Conservation (phyloP, 108 stramenopile species). For the Cyclostephanos tholiformis region DNA sequence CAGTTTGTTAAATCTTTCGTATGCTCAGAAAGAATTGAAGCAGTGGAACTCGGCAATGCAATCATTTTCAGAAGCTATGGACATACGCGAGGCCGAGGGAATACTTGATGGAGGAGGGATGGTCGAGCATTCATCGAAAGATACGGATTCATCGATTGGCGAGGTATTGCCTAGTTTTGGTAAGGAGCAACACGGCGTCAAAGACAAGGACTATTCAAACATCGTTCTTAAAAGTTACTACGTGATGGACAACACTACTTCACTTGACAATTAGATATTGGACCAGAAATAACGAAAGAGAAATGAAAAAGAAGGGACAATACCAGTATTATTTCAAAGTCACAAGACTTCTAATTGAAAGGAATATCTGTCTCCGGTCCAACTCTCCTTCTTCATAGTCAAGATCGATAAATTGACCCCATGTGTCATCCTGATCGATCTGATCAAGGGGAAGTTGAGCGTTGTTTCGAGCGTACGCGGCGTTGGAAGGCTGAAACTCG, state of each 20-base stretch:
- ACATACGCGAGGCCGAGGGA: neutral
- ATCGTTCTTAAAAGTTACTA: neutral
- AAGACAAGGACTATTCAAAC: neutral
- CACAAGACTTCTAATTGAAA: neutral
- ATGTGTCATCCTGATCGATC: too few species aligned
- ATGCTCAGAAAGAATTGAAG: neutral
- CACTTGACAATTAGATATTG: too few species aligned
- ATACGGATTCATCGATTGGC: neutral
- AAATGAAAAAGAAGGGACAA: too few species aligned
- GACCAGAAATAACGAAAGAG: too few species aligned
- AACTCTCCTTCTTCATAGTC: neutral
- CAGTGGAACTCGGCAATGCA: neutral
- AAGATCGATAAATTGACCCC: too few species aligned
- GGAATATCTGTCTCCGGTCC: neutral
- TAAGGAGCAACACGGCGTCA: neutral
- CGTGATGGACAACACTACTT: neutral
- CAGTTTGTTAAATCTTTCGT: neutral
- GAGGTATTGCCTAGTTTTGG: neutral
- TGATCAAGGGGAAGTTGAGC: too few species aligned
- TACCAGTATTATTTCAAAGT: neutral
- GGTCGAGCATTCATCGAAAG: neutral
- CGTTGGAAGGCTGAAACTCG: too few species aligned
- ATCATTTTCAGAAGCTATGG: neutral
- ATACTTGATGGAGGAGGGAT: neutral
- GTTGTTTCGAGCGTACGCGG: too few species aligned